These are phyloP conservation scores for Pseudogymnoascus sp. DNA, from an alignment of 2,329 filamentous ascomycete species.

Conservation along the genomic window DNA sequence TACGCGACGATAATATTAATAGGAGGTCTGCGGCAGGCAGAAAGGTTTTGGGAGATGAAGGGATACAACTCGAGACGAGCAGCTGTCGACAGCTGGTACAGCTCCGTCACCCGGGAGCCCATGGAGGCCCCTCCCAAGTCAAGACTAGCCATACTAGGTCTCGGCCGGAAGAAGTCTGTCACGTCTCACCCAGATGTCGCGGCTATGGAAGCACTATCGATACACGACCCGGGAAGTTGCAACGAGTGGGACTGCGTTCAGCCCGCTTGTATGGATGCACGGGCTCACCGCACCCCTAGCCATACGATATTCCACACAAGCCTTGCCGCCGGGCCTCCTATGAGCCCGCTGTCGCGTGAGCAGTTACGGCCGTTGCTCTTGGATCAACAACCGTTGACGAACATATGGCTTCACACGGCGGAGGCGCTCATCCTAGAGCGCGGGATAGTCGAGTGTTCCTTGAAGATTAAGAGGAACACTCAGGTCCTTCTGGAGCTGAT, in stretches of 20 bases:
- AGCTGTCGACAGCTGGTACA: conserved; percentile 53
- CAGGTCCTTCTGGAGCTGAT: conserved; percentile 57
- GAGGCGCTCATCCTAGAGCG: conserved; percentile 53
- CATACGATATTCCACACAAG: conserved; percentile 47
- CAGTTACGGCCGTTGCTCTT: conserved; percentile 41
- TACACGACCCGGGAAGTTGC: conserved; percentile 22
- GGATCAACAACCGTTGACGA: conserved; percentile 48
- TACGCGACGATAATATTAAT: conserved; percentile 52
- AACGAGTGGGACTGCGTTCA: conserved; percentile 30
- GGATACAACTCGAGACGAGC: conserved; percentile 52
- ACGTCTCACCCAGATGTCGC: neutral
- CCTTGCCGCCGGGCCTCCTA: conserved; percentile 52
- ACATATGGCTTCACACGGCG: conserved; percentile 55
- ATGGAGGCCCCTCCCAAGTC: conserved; percentile 35
- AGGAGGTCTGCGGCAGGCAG: conserved; percentile 53
- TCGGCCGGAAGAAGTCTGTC: conserved; percentile 49
- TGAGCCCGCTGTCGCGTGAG: conserved; percentile 45
- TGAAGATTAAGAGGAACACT: conserved; percentile 55
- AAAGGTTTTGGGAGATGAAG: conserved; percentile 57
- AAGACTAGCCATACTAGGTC: conserved; percentile 38
- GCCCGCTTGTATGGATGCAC: conserved; percentile 21
- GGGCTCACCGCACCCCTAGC: neutral
- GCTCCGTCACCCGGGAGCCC: conserved; percentile 38
- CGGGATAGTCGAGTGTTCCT: conserved; percentile 46
- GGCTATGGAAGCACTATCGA: conserved; percentile 18